Percentiles rank a stretch among this genome's conserved stretches.
These are phyloP conservation scores for Ophiobolus disseminans DNA, from an alignment of 2,329 filamentous ascomycete genomes.

Conservation along the genomic window DNA sequence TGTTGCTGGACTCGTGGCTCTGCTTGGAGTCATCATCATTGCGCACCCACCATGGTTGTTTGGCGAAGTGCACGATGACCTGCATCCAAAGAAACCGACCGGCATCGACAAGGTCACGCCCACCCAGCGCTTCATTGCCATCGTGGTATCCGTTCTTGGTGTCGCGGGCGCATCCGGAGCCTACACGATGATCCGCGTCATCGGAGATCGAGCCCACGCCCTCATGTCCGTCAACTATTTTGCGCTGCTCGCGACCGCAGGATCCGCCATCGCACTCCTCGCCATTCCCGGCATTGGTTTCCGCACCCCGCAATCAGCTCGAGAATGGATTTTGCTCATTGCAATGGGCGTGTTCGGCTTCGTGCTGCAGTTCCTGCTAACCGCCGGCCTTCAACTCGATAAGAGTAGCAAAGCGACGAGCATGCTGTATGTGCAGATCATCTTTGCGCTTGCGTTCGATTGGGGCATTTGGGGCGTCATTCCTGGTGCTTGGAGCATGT, in stretches of 20 bases:
- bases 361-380: conserved; percentile 80
- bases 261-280: conserved; percentile 66
- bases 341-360: conserved; percentile 75
- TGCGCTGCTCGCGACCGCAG: conserved; percentile 68
- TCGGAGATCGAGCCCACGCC: conserved; percentile 77
- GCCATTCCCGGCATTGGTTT: conserved; percentile 61
- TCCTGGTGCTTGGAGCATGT: conserved; percentile 16
- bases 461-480: conserved; percentile 58
- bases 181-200: conserved; percentile 75
- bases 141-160: conserved; percentile 73
- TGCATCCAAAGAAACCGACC: conserved; percentile 17
- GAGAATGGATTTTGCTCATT: conserved; percentile 70
- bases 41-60: conserved; percentile 70
- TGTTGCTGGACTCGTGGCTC: conserved; percentile 72
- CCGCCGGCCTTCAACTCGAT: conserved; percentile 73
- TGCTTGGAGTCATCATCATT: conserved; percentile 79
- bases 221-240: conserved; percentile 85
- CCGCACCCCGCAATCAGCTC: conserved; percentile 56
- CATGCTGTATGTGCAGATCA: conserved; percentile 70
- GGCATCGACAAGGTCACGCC: conserved; percentile 56
- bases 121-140: conserved; percentile 70
- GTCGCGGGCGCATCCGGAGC: conserved; percentile 75
- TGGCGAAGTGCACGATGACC: conserved; percentile 18
- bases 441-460: conserved; percentile 69
- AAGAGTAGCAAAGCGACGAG: conserved; percentile 65